A percentile compares a stretch with the other conserved stretches of the same genome.
Conservation (phyloP, 1,284 basidiomycete species). For the Termitomyces sp. region DNA sequence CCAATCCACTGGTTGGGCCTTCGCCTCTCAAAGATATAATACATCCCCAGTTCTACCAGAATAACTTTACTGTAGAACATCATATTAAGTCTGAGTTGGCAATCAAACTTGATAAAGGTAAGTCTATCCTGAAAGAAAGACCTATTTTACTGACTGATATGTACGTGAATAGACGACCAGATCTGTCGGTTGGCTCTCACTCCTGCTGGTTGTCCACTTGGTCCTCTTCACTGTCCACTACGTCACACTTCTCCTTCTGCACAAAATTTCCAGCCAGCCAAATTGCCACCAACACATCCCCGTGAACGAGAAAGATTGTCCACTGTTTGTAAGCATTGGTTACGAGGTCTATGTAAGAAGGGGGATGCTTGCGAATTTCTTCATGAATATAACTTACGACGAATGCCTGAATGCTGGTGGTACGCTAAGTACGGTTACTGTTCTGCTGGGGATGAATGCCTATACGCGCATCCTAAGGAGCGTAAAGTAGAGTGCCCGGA, state of each 20-base stretch:
- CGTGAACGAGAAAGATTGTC: conserved; percentile 82
- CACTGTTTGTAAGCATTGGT: conserved; percentile 99
- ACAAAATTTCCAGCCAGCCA: conserved; percentile 84
- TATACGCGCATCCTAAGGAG: conserved; percentile 97
- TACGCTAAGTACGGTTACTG: conserved; percentile 98
- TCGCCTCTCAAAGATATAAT: conserved; percentile 72
- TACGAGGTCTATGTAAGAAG: conserved; percentile 97
- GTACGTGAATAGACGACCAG: conserved; percentile 65
- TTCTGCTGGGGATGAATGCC: conserved; percentile 95
- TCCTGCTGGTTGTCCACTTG: conserved; percentile 82
- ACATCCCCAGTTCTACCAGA: conserved; percentile 89
- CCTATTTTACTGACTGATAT: conserved; percentile 6
- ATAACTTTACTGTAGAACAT: conserved; percentile 80
- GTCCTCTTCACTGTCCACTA: conserved; percentile 82
- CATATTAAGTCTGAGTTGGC: conserved; percentile 83
- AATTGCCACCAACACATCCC: conserved; percentile 74
- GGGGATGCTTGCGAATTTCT: conserved; percentile 98
- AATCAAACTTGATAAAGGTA: conserved; percentile 91
- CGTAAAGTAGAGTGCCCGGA: conserved; percentile 92
- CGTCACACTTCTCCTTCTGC: conserved; percentile 85
- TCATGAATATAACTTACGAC: conserved; percentile 96
- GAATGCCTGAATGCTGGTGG: conserved; percentile 99
- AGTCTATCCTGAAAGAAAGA: conserved; percentile 16
- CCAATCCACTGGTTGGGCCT: conserved; percentile 58
- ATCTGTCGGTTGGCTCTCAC: conserved; percentile 83